Evolutionary conservation across 805 yeast species (phyloP).

Genomic region (Scheffersomyces lignosus): DNA sequence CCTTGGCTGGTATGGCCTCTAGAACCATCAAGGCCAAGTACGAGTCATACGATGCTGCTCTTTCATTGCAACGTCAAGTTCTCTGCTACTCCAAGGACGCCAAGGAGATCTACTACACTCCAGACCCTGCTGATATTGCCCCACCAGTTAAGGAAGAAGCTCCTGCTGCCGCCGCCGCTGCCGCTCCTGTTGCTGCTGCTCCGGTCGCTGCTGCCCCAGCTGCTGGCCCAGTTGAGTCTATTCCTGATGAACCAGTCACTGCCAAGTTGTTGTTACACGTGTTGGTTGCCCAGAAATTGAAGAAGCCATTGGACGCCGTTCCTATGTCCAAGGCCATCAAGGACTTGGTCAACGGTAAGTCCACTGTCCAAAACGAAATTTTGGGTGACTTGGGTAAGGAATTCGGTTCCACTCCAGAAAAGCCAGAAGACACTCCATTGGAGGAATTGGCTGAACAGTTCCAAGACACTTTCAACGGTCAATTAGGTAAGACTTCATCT

Average conservation of each 20-base stretch:
- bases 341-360: slow-evolving; percentile 97
- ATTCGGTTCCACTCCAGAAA: slow-evolving; percentile 97
- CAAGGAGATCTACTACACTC: slow-evolving; percentile 93
- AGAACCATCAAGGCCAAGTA: slow-evolving; percentile 94
- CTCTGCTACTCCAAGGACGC: slow-evolving; percentile 94
- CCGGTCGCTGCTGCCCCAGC: slow-evolving; percentile 55
- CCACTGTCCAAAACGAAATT: slow-evolving; percentile 97
- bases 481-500: slow-evolving; percentile 89
- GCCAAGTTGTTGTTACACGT: slow-evolving; percentile 83
- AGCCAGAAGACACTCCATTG: slow-evolving; percentile 97
- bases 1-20: slow-evolving; percentile 97
- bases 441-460: slow-evolving; percentile 93
- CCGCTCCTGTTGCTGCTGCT: slow-evolving; percentile 58
- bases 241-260: slow-evolving; percentile 87
- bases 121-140: slow-evolving; percentile 64
- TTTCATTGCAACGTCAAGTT: slow-evolving; percentile 90
- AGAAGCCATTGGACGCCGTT: slow-evolving; percentile 82
- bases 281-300: slow-evolving; percentile 92
- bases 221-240: slow-evolving; percentile 76
- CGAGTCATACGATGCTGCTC: slow-evolving; percentile 97
- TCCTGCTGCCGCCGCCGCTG: slow-evolving; percentile 35
- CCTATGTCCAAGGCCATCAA: slow-evolving; percentile 92
- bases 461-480: slow-evolving; percentile 87
- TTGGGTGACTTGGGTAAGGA: slow-evolving; percentile 98
- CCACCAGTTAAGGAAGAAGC: slow-evolving; percentile 23